Percentiles rank a stretch among this genome's conserved stretches.
phyloP scores from a whole-genome alignment of 495 filamentous ascomycete genomes.

The Podospora tetraspora region DNA sequence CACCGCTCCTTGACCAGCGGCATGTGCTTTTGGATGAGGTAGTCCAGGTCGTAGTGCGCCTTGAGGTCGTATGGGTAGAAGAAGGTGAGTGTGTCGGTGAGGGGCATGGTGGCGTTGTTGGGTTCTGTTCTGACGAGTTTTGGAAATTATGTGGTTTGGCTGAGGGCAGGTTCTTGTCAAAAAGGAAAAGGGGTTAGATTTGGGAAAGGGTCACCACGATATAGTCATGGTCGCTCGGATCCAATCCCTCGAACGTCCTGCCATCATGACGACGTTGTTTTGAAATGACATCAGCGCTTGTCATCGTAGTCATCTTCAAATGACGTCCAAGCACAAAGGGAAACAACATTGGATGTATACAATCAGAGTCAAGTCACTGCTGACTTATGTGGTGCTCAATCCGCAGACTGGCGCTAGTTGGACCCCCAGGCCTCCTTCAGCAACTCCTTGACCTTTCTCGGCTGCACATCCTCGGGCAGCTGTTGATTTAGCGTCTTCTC shows the following conservation, averaged over 20 bases:
- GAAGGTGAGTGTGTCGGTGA: slow-evolving; percentile 1
- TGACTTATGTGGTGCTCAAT: not conserved
- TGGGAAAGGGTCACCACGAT: not conserved
- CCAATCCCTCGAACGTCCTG: not conserved
- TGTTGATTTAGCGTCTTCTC: slow-evolving; percentile 13
- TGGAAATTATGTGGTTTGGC: no score
- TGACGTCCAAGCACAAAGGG: not conserved
- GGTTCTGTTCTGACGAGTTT: not conserved
- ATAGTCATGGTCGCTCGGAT: not conserved
- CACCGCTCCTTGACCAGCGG: not conserved
- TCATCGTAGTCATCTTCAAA: not conserved
- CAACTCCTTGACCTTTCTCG: slow-evolving; percentile 8
- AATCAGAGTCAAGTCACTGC: not conserved
- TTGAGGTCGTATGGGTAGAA: slow-evolving; percentile 1
- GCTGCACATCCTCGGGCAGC: slow-evolving; percentile 3
- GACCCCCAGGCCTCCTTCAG: slow-evolving; percentile 4
- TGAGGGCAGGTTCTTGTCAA: no score
- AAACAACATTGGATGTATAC: not conserved
- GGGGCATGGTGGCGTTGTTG: not conserved
- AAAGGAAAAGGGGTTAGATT: not conserved
- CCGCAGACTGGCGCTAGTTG: not conserved
- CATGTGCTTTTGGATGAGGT: not conserved
- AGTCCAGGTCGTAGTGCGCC: slow-evolving; percentile 7
- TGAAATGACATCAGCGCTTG: not conserved
- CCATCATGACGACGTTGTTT: not conserved